Conservation (phyloP, 345 rosid genomes). For the Murraya koenigii region DNA sequence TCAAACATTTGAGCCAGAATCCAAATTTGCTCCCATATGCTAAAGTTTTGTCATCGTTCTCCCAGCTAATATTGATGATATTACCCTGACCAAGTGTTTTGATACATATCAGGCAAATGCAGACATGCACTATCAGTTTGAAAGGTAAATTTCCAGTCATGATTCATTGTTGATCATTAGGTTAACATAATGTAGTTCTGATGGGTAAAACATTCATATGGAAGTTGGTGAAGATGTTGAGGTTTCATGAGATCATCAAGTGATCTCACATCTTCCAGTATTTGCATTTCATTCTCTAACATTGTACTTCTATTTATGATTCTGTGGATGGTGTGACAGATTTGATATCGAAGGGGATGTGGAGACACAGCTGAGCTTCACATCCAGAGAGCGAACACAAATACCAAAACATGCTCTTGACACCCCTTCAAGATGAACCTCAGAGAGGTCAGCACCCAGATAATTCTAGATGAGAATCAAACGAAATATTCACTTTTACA, state of each 20-base stretch:
- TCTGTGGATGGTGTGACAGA: constrained; percentile 37
- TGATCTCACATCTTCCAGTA: not conserved
- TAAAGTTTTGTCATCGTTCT: constrained; percentile 18
- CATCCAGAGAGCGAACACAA: constrained; percentile 44
- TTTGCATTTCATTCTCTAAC: not conserved
- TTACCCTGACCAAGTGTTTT: constrained; percentile 62
- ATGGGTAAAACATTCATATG: not conserved
- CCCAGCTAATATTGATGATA: constrained; percentile 69
- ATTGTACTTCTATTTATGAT: too few relatives aligned
- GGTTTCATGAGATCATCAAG: not conserved
- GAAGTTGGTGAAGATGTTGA: not conserved
- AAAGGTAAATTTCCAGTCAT: constrained; percentile 42
- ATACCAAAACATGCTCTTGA: constrained; percentile 53
- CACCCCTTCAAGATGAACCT: constrained; percentile 42
- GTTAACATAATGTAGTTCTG: not conserved
- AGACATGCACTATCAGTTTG: constrained; percentile 51
- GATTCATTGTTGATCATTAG: not conserved
- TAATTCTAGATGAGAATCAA: not conserved
- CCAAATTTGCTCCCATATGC: not conserved
- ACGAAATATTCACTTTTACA: not conserved
- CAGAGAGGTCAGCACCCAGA: constrained; percentile 46
- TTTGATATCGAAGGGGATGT: constrained; percentile 75
- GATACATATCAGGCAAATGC: constrained; percentile 49
- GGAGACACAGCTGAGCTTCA: constrained; percentile 53
- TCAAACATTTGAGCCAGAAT: not conserved